These are phyloP conservation scores for Nicotiana tomentosiformis DNA, from an alignment of 257 asterid genomes.

Conservation along the genomic window DNA sequence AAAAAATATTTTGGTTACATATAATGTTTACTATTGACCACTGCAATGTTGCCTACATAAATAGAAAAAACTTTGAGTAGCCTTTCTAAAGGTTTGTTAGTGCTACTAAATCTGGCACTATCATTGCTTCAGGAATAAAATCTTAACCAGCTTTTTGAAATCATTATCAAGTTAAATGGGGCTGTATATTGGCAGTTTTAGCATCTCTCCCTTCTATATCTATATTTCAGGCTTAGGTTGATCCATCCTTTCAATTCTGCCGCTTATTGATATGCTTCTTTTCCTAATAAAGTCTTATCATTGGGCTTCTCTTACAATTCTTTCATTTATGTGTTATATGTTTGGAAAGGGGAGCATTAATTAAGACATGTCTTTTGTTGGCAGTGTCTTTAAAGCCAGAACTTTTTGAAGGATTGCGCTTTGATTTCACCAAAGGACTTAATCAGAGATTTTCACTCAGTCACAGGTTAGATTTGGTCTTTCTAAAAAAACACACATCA, in stretches of 20 bases:
- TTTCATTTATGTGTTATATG: not conserved
- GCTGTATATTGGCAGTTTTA: not conserved
- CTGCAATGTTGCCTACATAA: too few relatives aligned
- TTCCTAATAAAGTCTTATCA: not conserved
- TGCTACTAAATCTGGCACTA: not conserved
- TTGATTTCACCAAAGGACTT: constrained; percentile 88
- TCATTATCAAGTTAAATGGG: not conserved
- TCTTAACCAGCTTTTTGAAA: not conserved
- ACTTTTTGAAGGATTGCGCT: constrained; percentile 91
- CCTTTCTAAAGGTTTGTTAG: not conserved
- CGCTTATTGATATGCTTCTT: not conserved
- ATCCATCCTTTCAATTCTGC: not conserved
- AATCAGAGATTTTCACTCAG: constrained; percentile 82
- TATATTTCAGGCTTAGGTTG: not conserved
- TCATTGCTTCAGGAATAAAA: not conserved
- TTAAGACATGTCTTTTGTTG: constrained; percentile 17
- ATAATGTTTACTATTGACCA: too few relatives aligned
- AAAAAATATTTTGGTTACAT: too few relatives aligned
- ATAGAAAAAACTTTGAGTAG: not conserved
- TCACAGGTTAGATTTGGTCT: constrained; percentile 56
- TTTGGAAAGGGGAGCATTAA: not conserved
- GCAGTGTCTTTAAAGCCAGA: constrained; percentile 98
- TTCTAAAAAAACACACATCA: not conserved
- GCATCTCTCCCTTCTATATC: not conserved
- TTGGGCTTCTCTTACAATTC: not conserved